Base-by-base conservation (phyloP, 176 grass and related monocot genomes). In the Aegilops tauschii region DNA sequence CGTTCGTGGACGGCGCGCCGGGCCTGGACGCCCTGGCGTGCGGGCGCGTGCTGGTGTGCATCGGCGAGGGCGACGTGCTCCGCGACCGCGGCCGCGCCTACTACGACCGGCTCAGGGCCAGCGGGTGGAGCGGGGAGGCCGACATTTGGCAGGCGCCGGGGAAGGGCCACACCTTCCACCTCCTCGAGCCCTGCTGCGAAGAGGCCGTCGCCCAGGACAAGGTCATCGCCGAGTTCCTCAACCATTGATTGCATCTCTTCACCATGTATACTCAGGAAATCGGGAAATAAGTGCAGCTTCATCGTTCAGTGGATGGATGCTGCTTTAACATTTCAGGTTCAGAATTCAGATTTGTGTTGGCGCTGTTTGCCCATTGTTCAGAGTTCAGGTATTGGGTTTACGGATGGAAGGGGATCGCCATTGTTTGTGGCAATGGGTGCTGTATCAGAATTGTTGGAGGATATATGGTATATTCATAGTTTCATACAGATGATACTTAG, bases 141-240 rank as follows among this genome's bases (percentile, higher is more conserved):
- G 85, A 84, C 75, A 80, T 91, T 2, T 91, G 89, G 89, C 85
- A 91, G 85, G 85, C 85, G 85, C 85, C 85, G 3, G 27, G 5
- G 21, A 91, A 91, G 75, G 85, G 89, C 2, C 89, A 91, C 81
- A 91, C 89, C 4, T 91, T 91, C 85, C 89, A 91, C 89, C 85
- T 91, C 67, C 85, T 91, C 0, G 89, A 91, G 68, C 89, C 89
- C 0, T 3, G 8, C 81, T 87, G 89, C 85, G 76, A 84, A 36
- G 89, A 83, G 68, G 89, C 89, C 85, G 16, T 91, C 61, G 76
- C 34, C 14, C 89, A 91, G 89, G 89, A 91, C 81, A 91, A 91
- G 68, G 89, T 84, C 76, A 91, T 91, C 80, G 80, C 76, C 81
- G 75, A 61, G 28, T 91, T 91, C 76, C 85, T 91, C 68, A 91